Evolutionary conservation across 768 basidiomycete species (phyloP).

Genomic region (Hysterangium stoloniferum): DNA sequence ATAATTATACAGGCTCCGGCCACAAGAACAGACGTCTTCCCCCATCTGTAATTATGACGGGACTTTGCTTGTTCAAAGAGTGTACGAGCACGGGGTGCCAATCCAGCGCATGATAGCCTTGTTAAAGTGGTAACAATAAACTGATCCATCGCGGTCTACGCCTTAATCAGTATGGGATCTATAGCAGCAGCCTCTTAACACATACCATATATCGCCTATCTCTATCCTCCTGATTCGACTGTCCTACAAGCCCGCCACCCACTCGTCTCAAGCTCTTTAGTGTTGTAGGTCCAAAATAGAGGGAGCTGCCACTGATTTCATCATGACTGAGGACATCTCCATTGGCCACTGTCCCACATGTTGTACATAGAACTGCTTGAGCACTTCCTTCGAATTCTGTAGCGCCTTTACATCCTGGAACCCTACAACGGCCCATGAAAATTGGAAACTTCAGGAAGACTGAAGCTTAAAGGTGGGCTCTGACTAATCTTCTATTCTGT

Average conservation of each 20-base stretch:
- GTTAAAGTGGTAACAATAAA: constrained; percentile 55
- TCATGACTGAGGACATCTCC: constrained; percentile 50
- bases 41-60: constrained; percentile 55
- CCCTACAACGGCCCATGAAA: constrained; percentile 16
- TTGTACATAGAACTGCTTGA: constrained; percentile 55
- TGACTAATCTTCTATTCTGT: too few species aligned
- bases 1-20: constrained; percentile 65
- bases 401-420: constrained; percentile 35
- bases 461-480: too few species aligned
- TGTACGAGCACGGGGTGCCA: constrained; percentile 55
- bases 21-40: constrained; percentile 57
- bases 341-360: constrained; percentile 63
- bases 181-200: constrained; percentile 5
- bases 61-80: constrained; percentile 65
- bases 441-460: too few species aligned
- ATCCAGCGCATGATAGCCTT: constrained; percentile 50
- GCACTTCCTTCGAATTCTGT: constrained; percentile 51
- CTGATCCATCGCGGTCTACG: constrained; percentile 53
- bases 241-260: constrained; percentile 57
- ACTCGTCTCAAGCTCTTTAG: constrained; percentile 43
- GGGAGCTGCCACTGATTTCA: constrained; percentile 26
- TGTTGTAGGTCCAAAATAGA: constrained; percentile 28
- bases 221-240: constrained; percentile 51
- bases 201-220: constrained; percentile 57
- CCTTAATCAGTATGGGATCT: constrained; percentile 13